Conservation (phyloP, 768 basidiomycete species). For the Panellus pusillus region DNA sequence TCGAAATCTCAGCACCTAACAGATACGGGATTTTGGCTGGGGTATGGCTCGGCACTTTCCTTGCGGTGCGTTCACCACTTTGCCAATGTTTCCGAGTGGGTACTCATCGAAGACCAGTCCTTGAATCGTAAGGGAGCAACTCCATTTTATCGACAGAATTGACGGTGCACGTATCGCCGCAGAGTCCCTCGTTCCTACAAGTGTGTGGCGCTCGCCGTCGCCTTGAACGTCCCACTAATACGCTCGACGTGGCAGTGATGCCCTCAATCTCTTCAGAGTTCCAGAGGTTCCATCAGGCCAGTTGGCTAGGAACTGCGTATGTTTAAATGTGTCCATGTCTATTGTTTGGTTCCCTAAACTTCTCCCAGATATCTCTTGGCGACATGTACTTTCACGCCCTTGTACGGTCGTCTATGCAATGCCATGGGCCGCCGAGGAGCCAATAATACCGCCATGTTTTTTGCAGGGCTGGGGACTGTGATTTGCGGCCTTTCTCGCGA, state of each 20-base stretch:
- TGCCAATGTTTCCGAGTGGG: background rate
- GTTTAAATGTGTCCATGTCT: too few relatives aligned
- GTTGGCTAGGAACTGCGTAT: slow-evolving; percentile 81
- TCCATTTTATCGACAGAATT: background rate
- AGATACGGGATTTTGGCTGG: slow-evolving; percentile 70
- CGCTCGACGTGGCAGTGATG: slow-evolving; percentile 47
- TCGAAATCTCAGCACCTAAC: slow-evolving; percentile 60
- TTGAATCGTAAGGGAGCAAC: slow-evolving; percentile 46
- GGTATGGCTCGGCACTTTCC: slow-evolving; percentile 71
- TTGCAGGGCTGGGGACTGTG: slow-evolving; percentile 61
- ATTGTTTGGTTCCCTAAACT: too few relatives aligned
- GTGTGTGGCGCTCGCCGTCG: slow-evolving; percentile 31
- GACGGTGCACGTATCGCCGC: background rate
- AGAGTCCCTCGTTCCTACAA: slow-evolving; percentile 79
- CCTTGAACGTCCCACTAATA: background rate
- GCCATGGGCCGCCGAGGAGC: slow-evolving; percentile 72
- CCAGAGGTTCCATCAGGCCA: slow-evolving; percentile 72
- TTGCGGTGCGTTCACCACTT: slow-evolving; percentile 54
- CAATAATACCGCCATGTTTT: slow-evolving; percentile 62
- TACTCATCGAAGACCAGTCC: slow-evolving; percentile 32
- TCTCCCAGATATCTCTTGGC: slow-evolving; percentile 52
- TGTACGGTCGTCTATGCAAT: slow-evolving; percentile 80
- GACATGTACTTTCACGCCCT: slow-evolving; percentile 78
- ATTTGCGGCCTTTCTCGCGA: slow-evolving; percentile 66
- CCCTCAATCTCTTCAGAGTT: slow-evolving; percentile 81